phyloP scores from a whole-genome alignment of 140 eudicot species.

The Oenanthe javanica region DNA sequence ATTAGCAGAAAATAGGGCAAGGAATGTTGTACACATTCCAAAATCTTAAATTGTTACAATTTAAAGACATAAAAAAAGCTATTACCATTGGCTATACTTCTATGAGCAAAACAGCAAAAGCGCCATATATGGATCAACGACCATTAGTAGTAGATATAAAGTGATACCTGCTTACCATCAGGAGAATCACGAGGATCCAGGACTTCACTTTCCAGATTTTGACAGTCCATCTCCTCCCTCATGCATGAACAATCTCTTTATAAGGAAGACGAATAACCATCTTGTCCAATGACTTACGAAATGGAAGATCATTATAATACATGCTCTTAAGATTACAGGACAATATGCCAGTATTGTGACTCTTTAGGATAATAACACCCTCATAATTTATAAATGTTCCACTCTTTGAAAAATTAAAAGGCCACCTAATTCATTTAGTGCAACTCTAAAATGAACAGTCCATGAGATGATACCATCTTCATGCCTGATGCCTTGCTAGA shows the following conservation, averaged over 20 bases:
- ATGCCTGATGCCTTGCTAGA: not conserved
- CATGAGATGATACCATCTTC: too few relatives aligned
- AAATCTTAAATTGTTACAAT: not conserved
- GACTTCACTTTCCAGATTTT: not conserved
- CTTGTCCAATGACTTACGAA: not conserved
- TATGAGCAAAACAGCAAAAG: too few relatives aligned
- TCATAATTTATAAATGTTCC: too few relatives aligned
- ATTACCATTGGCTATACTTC: not conserved
- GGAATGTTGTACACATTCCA: not conserved
- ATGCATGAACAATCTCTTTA: not conserved
- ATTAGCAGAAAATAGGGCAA: too few relatives aligned
- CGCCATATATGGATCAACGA: too few relatives aligned
- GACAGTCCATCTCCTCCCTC: not conserved
- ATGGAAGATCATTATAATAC: not conserved
- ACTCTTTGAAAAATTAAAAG: too few relatives aligned
- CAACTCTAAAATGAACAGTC: too few relatives aligned
- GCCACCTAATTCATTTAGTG: too few relatives aligned
- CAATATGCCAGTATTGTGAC: not conserved
- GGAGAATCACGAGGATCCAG: not conserved
- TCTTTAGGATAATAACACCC: not conserved
- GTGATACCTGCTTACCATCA: not conserved
- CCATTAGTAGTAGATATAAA: not conserved
- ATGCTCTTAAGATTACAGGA: not conserved
- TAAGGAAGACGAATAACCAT: not conserved
- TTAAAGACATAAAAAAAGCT: too few relatives aligned